phyloP scores from a whole-genome alignment of 1,284 basidiomycete species.

The Phellopilus nigrolimitatus region DNA sequence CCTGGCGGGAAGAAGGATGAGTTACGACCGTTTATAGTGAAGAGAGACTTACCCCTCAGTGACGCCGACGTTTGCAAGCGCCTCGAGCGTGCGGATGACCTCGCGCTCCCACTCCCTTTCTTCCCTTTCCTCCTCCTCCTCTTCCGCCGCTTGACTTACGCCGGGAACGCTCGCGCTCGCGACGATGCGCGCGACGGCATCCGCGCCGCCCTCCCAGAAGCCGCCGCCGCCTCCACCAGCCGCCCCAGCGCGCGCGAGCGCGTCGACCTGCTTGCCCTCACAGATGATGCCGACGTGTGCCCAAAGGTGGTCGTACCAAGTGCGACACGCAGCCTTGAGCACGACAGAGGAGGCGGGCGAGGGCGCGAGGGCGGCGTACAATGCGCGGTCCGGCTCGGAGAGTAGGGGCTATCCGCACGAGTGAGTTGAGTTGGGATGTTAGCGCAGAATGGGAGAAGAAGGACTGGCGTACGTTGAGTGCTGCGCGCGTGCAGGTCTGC shows the following conservation, averaged over 20 bases:
- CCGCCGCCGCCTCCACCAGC: conserved; percentile 14
- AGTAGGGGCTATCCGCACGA: conserved; percentile 49
- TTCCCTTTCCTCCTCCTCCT: conserved; percentile 39
- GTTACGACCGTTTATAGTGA: conserved; percentile 10
- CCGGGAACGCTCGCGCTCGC: neutral
- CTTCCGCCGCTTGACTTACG: conserved; percentile 19
- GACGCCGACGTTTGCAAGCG: conserved; percentile 46
- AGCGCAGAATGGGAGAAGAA: conserved; percentile 2
- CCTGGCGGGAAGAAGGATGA: conserved; percentile 32
- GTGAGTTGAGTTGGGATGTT: neutral
- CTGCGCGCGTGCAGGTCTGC: conserved; percentile 72
- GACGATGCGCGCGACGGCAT: conserved; percentile 12
- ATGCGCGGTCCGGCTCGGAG: conserved; percentile 70
- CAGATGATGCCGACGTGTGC: conserved; percentile 82
- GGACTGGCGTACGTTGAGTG: conserved; percentile 57
- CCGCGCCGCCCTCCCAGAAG: conserved; percentile 15
- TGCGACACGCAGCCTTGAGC: conserved; percentile 74
- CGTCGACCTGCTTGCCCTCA: conserved; percentile 61
- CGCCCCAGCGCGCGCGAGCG: neutral
- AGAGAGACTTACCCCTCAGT: conserved; percentile 51
- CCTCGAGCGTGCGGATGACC: conserved; percentile 47
- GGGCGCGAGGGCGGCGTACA: conserved; percentile 88
- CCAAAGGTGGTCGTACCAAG: conserved; percentile 97
- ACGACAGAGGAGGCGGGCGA: conserved; percentile 69
- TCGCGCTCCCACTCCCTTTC: conserved; percentile 63